These are phyloP conservation scores for Venturia aucupariae DNA, from an alignment of 2,329 filamentous ascomycete species.

Conservation along the genomic window DNA sequence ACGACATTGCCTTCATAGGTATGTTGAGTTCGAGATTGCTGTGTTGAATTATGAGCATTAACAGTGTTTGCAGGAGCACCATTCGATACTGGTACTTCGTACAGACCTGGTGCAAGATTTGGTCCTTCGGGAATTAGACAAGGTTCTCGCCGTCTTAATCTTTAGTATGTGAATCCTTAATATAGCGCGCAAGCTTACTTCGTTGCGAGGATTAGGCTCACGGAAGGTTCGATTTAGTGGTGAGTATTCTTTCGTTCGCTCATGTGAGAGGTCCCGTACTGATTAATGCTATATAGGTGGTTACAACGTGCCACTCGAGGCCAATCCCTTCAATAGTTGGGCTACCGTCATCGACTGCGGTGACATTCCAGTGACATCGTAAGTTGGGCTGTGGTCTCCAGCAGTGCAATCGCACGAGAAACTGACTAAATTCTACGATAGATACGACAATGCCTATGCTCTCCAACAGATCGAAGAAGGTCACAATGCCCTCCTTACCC, in stretches of 20 bases:
- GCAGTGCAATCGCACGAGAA: not conserved
- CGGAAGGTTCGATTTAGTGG: slow-evolving; percentile 50
- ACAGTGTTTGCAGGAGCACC: slow-evolving; percentile 50
- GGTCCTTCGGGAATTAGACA: slow-evolving; percentile 78
- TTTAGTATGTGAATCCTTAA: slow-evolving; percentile 58
- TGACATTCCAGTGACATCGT: slow-evolving; percentile 79
- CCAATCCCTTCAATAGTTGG: slow-evolving; percentile 76
- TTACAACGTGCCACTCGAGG: slow-evolving; percentile 72
- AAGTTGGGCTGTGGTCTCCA: slow-evolving; percentile 26
- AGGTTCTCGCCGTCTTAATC: slow-evolving; percentile 74
- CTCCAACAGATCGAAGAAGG: slow-evolving; percentile 80
- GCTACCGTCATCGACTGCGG: slow-evolving; percentile 74
- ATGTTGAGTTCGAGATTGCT: slow-evolving; percentile 11
- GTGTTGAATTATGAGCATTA: not conserved
- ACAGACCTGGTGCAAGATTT: slow-evolving; percentile 74
- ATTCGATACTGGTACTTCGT: slow-evolving; percentile 61
- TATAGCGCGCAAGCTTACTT: slow-evolving; percentile 19
- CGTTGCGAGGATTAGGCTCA: slow-evolving; percentile 34
- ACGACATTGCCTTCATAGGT: slow-evolving; percentile 82
- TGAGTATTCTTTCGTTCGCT: not conserved
- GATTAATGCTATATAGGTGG: slow-evolving; percentile 40
- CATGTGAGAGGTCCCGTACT: not conserved
- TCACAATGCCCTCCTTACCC: slow-evolving; percentile 65
- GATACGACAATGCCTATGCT: slow-evolving; percentile 74
- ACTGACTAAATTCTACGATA: slow-evolving; percentile 24